Conservation (phyloP, 2,329 filamentous ascomycete genomes). For the Sporothrix mexicana region DNA sequence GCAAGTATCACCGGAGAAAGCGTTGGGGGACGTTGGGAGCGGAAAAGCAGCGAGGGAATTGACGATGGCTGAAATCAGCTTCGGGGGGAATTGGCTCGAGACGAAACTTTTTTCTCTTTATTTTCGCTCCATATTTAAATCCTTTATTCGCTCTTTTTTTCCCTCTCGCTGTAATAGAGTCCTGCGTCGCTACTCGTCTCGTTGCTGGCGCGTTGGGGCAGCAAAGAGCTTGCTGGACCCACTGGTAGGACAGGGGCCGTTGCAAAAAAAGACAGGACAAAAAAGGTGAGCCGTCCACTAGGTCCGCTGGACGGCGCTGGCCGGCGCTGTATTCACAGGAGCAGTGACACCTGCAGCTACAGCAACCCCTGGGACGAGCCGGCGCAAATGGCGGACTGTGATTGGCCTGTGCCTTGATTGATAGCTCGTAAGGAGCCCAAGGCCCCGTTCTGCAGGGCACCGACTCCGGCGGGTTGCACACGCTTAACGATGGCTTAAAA, state of each 20-base stretch:
- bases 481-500: conserved; percentile 30
- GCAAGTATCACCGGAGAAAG: conserved; percentile 30
- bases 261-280: not conserved
- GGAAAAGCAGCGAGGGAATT: conserved; percentile 34
- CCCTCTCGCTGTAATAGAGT: conserved; percentile 31
- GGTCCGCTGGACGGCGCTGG: conserved; percentile 23
- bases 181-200: conserved; percentile 25
- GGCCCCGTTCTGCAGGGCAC: conserved; percentile 5
- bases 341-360: conserved; percentile 17
- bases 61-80: conserved; percentile 32
- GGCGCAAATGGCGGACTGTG: conserved; percentile 8
- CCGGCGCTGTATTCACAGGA: not conserved
- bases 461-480: conserved; percentile 24
- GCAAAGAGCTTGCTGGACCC: conserved; percentile 26
- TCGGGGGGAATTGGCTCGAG: conserved; percentile 37
- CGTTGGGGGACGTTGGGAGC: conserved; percentile 27
- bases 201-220: conserved; percentile 12
- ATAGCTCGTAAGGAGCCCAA: conserved; percentile 17
- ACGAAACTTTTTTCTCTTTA: conserved; percentile 28
- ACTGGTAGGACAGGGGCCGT: conserved; percentile 15
- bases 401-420: conserved; percentile 12
- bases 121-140: conserved; percentile 26
- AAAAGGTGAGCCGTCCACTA: not conserved
- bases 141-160: conserved; percentile 25
- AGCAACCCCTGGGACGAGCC: conserved; percentile 25